These are phyloP conservation scores for Globisporangium canariense DNA, from an alignment of 352 stramenopile species.

Conservation along the genomic window DNA sequence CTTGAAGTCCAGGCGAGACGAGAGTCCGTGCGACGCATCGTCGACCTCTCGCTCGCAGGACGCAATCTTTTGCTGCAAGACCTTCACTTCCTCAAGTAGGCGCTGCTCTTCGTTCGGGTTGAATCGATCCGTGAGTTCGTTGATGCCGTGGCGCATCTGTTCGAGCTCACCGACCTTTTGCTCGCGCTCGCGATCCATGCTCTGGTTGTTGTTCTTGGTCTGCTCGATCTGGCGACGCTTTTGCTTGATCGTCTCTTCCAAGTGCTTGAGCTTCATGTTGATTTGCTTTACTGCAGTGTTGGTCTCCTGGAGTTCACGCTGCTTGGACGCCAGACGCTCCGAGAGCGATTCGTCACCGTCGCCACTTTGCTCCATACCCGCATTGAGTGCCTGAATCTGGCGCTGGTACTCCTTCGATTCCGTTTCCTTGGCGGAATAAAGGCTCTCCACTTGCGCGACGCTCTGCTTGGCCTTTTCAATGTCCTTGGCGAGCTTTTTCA, in stretches of 20 bases:
- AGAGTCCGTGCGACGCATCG: slow-evolving; percentile 89
- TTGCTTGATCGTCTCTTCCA: slow-evolving; percentile 81
- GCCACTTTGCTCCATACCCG: slow-evolving; percentile 74
- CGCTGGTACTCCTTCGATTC: slow-evolving; percentile 73
- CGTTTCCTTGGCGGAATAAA: slow-evolving; percentile 46
- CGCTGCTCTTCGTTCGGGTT: slow-evolving; percentile 69
- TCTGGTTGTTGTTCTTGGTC: slow-evolving; percentile 73
- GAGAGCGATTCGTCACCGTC: slow-evolving; percentile 75
- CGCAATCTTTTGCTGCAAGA: slow-evolving; percentile 62
- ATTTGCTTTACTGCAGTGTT: slow-evolving; percentile 88
- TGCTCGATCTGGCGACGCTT: slow-evolving; percentile 72
- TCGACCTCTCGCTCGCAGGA: slow-evolving; percentile 88
- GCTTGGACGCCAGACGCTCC: slow-evolving; percentile 72
- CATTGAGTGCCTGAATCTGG: slow-evolving; percentile 86
- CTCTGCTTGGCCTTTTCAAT: slow-evolving; percentile 73
- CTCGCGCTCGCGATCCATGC: slow-evolving; percentile 64
- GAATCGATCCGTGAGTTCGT: slow-evolving; percentile 66
- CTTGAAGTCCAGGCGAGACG: slow-evolving; percentile 95
- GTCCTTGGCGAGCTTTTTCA: slow-evolving; percentile 81
- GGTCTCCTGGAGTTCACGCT: slow-evolving; percentile 76
- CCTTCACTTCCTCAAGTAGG: slow-evolving; percentile 55
- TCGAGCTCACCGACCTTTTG: slow-evolving; percentile 67
- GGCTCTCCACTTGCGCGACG: slow-evolving; percentile 47
- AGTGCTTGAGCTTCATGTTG: slow-evolving; percentile 92
- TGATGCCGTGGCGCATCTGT: slow-evolving; percentile 47